Percentiles rank a stretch among this genome's conserved stretches.
Conservation (phyloP, 208 protist species). For the Blechomonas ayalai region DNA sequence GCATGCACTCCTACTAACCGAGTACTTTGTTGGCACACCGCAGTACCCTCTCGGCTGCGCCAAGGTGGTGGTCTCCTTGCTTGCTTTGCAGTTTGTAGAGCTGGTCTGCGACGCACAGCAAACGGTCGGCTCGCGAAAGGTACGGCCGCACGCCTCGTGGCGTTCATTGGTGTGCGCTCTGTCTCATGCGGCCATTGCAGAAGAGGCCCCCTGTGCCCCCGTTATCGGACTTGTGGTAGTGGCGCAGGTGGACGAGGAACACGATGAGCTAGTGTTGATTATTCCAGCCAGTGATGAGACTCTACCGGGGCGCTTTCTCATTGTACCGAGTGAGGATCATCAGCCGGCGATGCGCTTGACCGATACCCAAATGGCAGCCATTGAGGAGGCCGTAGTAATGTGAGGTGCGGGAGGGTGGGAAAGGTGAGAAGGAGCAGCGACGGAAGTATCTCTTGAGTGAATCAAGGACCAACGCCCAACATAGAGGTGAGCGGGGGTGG, state of each 20-base stretch:
- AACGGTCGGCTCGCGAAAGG: conserved; percentile 6
- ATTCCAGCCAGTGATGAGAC: conserved; percentile 39
- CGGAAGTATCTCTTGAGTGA: not conserved
- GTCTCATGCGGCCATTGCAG: conserved; percentile 66
- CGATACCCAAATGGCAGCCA: conserved; percentile 23
- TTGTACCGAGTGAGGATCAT: conserved; percentile 35
- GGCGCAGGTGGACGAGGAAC: conserved; percentile 53
- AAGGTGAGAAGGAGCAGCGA: no score
- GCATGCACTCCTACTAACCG: conserved; percentile 18
- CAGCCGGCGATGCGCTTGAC: conserved; percentile 27
- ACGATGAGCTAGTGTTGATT: conserved; percentile 66
- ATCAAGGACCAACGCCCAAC: no score
- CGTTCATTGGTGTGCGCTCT: conserved; percentile 52
- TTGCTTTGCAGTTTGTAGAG: conserved; percentile 44
- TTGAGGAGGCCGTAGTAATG: conserved; percentile 52
- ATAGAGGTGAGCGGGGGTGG: no score
- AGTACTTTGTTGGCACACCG: conserved; percentile 67
- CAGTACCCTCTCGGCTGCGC: conserved; percentile 50
- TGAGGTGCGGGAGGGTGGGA: conserved; percentile 14
- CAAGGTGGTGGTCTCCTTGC: conserved; percentile 58
- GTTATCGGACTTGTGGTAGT: conserved; percentile 61
- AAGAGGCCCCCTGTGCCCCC: conserved; percentile 70
- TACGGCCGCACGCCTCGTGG: conserved; percentile 13
- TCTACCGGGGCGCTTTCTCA: conserved; percentile 53
- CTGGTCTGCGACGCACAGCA: conserved; percentile 10